Evolutionary conservation across 495 filamentous ascomycete genomes (phyloP).

Genomic region (Aspergillus affinis): DNA sequence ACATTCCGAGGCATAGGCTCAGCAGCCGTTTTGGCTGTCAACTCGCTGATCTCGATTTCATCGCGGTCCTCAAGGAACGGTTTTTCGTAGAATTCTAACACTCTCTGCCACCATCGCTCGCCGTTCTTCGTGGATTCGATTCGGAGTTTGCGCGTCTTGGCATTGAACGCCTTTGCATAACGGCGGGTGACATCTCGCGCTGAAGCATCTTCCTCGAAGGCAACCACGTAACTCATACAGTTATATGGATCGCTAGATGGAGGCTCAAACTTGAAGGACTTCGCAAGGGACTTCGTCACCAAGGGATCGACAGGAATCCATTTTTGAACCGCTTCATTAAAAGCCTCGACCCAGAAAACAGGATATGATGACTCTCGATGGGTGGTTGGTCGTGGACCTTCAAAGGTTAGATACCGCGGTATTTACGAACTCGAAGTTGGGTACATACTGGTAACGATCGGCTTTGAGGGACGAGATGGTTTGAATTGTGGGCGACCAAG

Average conservation of each 20-base stretch:
- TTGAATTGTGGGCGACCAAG: conserved; percentile 46
- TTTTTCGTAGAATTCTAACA: conserved; percentile 59
- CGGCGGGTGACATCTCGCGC: conserved; percentile 79
- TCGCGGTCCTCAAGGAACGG: conserved; percentile 63
- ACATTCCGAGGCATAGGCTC: conserved; percentile 92
- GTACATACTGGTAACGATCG: conserved; percentile 9
- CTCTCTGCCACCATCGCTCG: conserved; percentile 68
- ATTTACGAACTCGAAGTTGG: background rate
- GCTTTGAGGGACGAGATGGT: conserved; percentile 22
- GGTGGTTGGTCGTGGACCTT: conserved; percentile 22
- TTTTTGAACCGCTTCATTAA: conserved; percentile 79
- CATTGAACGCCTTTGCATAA: conserved; percentile 79
- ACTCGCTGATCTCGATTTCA: conserved; percentile 75
- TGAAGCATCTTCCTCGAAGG: conserved; percentile 74
- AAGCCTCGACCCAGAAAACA: conserved; percentile 91
- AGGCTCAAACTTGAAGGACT: conserved; percentile 76
- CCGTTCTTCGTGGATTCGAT: conserved; percentile 69
- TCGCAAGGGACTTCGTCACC: conserved; percentile 72
- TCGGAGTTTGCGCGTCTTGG: conserved; percentile 76
- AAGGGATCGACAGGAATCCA: conserved; percentile 89
- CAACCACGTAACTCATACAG: conserved; percentile 77
- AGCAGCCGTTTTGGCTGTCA: conserved; percentile 63
- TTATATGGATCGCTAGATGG: conserved; percentile 72
- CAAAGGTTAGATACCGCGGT: conserved; percentile 7
- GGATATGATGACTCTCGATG: conserved; percentile 62